Percentiles rank a stretch among this genome's conserved stretches.
Conservation (phyloP, 2,329 filamentous ascomycete genomes). For the Fusarium sp. region DNA sequence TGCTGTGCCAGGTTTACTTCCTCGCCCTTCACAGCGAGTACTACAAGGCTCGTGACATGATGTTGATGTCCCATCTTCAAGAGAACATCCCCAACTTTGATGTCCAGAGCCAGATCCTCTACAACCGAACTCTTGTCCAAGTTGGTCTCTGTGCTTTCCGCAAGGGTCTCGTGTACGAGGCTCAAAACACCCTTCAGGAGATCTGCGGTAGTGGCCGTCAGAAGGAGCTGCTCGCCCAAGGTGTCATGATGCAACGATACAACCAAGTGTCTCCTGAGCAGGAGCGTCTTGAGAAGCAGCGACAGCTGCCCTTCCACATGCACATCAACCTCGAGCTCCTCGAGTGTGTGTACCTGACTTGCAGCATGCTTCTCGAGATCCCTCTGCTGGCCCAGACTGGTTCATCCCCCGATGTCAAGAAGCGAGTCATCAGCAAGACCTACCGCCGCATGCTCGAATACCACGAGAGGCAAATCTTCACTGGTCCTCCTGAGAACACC, state of each 20-base stretch:
- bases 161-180: conserved; percentile 94
- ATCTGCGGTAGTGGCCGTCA: conserved; percentile 97
- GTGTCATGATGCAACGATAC: conserved; percentile 97
- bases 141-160: conserved; percentile 99
- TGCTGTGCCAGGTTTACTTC: conserved; percentile 99
- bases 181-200: conserved; percentile 96
- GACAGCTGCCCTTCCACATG: conserved; percentile 99
- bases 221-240: conserved; percentile 97
- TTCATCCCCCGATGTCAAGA: conserved; percentile 95
- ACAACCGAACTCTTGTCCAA: conserved; percentile 97
- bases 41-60: conserved; percentile 98
- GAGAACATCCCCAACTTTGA: conserved; percentile 98
- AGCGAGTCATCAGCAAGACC: conserved; percentile 98
- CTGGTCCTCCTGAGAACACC: conserved; percentile 97
- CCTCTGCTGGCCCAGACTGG: conserved; percentile 96
- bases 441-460: conserved; percentile 99
- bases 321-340: conserved; percentile 99
- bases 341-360: conserved; percentile 98
- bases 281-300: conserved; percentile 95
- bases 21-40: conserved; percentile 96
- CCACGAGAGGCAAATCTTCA: conserved; percentile 99
- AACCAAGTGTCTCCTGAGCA: conserved; percentile 97
- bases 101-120: conserved; percentile 96
- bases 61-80: conserved; percentile 99
- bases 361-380: conserved; percentile 99